Percentiles rank a stretch among this genome's conserved stretches.
phyloP scores from a whole-genome alignment of 768 basidiomycete genomes.

The Mrakia gelida region DNA sequence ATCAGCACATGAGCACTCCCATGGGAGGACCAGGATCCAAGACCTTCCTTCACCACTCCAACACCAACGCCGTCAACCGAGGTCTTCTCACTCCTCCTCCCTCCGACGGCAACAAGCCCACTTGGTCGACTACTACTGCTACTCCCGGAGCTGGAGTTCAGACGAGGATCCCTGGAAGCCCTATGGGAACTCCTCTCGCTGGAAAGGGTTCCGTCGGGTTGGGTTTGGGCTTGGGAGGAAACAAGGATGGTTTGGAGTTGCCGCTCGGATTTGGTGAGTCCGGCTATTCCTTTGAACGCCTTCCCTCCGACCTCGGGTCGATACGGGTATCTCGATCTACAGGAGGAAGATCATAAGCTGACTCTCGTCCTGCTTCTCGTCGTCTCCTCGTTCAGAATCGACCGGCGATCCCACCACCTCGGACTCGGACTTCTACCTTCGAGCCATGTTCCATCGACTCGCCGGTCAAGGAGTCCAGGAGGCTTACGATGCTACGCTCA shows the following conservation, averaged over 20 bases:
- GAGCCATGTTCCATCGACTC: constrained; percentile 25
- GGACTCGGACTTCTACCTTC: constrained; percentile 29
- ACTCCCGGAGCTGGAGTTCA: not conserved
- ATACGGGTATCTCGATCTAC: not conserved
- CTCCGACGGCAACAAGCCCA: not conserved
- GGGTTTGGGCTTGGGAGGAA: not conserved
- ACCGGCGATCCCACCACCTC: constrained; percentile 1
- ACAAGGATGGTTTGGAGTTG: not conserved
- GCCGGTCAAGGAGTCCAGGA: constrained; percentile 10
- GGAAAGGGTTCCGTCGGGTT: not conserved
- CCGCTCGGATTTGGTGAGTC: not conserved
- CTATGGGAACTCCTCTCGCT: not conserved
- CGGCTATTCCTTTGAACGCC: not conserved
- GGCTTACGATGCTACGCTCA: constrained; percentile 26
- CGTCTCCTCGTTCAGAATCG: constrained; percentile 12
- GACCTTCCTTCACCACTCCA: not conserved
- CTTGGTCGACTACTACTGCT: not conserved
- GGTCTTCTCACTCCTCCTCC: constrained; percentile 11
- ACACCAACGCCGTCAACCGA: not conserved
- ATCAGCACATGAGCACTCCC: not conserved
- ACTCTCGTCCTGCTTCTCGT: not conserved
- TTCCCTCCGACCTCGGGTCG: not conserved
- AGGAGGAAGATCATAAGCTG: too few species aligned
- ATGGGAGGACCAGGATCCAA: not conserved
- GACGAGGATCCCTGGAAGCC: constrained; percentile 2